phyloP scores from a whole-genome alignment of 495 filamentous ascomycete genomes.

The Podospora anserina region DNA sequence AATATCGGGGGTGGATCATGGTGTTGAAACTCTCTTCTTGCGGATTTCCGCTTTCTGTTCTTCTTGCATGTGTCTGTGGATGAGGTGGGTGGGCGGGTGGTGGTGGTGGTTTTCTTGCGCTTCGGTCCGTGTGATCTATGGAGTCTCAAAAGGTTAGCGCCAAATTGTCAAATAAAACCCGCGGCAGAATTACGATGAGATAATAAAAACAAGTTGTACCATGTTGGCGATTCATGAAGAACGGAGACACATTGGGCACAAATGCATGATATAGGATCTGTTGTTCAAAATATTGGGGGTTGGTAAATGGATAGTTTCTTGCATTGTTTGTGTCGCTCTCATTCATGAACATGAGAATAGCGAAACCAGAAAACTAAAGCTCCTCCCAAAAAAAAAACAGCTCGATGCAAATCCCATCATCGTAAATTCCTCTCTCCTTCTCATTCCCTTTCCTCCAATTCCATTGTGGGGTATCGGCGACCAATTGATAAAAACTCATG shows the following conservation, averaged over 20 bases:
- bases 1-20: not conserved
- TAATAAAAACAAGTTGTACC: not conserved
- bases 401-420: not conserved
- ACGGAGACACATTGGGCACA: not conserved
- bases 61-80: not conserved
- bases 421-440: not conserved
- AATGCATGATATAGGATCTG: not conserved
- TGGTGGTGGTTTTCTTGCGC: not conserved
- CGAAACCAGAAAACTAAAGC: constrained; percentile 5
- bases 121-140: not conserved
- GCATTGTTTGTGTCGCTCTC: not conserved
- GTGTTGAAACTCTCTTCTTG: not conserved
- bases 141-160: not conserved
- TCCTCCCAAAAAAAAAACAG: not conserved
- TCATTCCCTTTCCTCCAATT: constrained; percentile 8
- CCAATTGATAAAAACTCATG: constrained; percentile 23
- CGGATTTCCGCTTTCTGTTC: not conserved
- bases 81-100: no score
- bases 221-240: not conserved
- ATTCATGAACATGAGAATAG: constrained; percentile 5
- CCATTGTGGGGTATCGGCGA: constrained; percentile 22
- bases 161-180: not conserved
- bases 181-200: not conserved
- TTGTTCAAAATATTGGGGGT: not conserved
- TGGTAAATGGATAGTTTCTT: not conserved